Percentiles rank a stretch among this genome's conserved stretches.
Conservation (phyloP, 2,329 filamentous ascomycete species). For the Aspergillus glaucus region DNA sequence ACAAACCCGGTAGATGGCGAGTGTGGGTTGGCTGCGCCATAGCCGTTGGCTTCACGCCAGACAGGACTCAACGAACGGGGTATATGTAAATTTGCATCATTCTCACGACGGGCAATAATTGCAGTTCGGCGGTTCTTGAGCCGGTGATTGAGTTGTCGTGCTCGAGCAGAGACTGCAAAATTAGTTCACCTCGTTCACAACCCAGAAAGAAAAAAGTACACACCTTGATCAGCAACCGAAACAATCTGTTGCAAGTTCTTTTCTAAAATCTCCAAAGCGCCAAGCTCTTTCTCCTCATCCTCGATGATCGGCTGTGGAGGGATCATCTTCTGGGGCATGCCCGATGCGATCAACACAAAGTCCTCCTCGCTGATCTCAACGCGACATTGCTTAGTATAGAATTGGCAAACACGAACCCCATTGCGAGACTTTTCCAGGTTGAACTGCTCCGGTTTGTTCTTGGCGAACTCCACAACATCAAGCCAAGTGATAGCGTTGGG, state of each 20-base stretch:
- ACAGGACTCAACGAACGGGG: conserved; percentile 30
- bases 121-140: conserved; percentile 67
- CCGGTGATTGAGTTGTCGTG: conserved; percentile 74
- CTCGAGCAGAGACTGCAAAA: conserved; percentile 56
- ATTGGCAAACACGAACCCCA: conserved; percentile 68
- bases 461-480: conserved; percentile 78
- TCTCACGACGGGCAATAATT: conserved; percentile 60
- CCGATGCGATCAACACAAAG: conserved; percentile 75
- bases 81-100: conserved; percentile 28
- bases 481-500: conserved; percentile 67
- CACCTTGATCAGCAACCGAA: conserved; percentile 71
- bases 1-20: conserved; percentile 50
- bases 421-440: conserved; percentile 62
- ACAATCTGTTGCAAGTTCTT: conserved; percentile 69
- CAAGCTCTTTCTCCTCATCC: conserved; percentile 79
- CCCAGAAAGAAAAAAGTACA: conserved; percentile 10
- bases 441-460: conserved; percentile 72
- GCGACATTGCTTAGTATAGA: conserved; percentile 71
- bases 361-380: conserved; percentile 87
- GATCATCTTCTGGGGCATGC: conserved; percentile 74
- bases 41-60: conserved; percentile 32
- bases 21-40: conserved; percentile 28
- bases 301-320: conserved; percentile 75
- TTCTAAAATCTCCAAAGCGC: conserved; percentile 76
- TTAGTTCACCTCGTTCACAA: background rate